Percentiles rank a stretch among this genome's conserved stretches.
Evolutionary conservation across 805 yeast species (phyloP).

Genomic region (Saccharomycopsis babjevae): DNA sequence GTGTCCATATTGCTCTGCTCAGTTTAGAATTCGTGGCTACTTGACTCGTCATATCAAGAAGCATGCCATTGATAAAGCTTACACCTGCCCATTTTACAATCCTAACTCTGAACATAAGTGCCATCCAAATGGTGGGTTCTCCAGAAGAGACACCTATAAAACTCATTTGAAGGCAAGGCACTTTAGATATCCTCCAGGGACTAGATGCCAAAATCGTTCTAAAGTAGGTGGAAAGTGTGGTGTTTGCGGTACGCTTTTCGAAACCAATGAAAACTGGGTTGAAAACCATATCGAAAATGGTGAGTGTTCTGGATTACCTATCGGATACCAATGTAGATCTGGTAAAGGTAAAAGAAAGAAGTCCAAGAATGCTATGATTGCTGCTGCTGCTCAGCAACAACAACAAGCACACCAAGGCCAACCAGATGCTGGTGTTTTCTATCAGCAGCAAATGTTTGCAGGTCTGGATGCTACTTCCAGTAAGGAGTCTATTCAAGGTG

Average conservation of each 20-base stretch:
- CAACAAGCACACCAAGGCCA: neutral
- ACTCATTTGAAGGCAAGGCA: slow-evolving; percentile 86
- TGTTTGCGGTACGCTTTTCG: slow-evolving; percentile 59
- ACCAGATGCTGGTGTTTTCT: neutral
- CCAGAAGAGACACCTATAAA: slow-evolving; percentile 85
- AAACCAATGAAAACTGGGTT: slow-evolving; percentile 73
- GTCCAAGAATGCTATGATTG: slow-evolving; percentile 19
- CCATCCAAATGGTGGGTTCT: slow-evolving; percentile 76
- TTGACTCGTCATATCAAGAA: slow-evolving; percentile 75
- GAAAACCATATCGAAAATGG: slow-evolving; percentile 64
- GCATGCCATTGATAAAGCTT: slow-evolving; percentile 61
- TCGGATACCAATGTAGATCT: slow-evolving; percentile 27
- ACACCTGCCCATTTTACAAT: slow-evolving; percentile 64
- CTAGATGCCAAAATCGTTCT: slow-evolving; percentile 64
- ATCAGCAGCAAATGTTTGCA: neutral
- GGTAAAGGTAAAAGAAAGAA: slow-evolving; percentile 28
- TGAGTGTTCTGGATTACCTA: slow-evolving; percentile 44
- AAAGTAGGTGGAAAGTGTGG: slow-evolving; percentile 67
- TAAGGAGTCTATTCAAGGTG: neutral
- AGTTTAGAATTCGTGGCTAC: slow-evolving; percentile 84
- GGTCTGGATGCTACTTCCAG: neutral
- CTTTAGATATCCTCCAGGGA: slow-evolving; percentile 80
- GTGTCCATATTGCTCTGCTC: slow-evolving; percentile 70
- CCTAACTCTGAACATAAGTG: slow-evolving; percentile 34
- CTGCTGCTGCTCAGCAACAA: neutral